Base-by-base conservation (phyloP, 257 asterid species). In the Solanum clarkiae region DNA sequence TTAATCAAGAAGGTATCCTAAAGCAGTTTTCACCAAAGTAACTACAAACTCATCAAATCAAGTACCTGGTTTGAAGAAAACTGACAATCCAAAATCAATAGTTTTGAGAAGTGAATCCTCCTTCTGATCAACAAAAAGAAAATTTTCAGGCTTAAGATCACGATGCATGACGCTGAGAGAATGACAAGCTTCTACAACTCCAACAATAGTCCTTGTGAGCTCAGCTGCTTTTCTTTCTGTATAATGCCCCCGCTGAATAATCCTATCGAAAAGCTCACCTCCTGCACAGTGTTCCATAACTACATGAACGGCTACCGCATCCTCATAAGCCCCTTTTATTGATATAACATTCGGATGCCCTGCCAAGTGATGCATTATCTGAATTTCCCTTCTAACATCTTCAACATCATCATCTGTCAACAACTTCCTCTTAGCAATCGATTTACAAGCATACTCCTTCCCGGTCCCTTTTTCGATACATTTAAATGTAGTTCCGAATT, bases 161-260 rank as follows among this genome's bases (percentile, higher is more conserved):
- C 99, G 97, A 89, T 95, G 99, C 99, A 95, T 95, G 66, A 95
- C 99, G 32, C 99, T 92, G 88, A 95, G 88, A 5, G 99, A 95
- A 90, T 95, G 99, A 83, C 99, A 95, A 86, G 99, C 92, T 90
- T 95, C 99, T 72, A 95, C 96, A 83, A 95, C 99, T 36, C 99
- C 99, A 86, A 95, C 97, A 14, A 95, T 95, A 14, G 90, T 95
- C 93, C 99, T 93, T 5, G 99, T 94, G 74, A 95, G 99, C 94
- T 92, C 98, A 54, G 99, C 97, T 0, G 99, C 99, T 90, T 94
- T 94, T 90, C 96, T 92, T 89, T 95, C 99, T 0, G 97, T 92
- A 88, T 95, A 95, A 90, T 95, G 99, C 68, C 99, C 99, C 2
- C 96, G 95, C 74, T 93, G 93, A 86, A 93, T 95, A 57, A 95